phyloP scores from a whole-genome alignment of 495 filamentous ascomycete species.

The Penicillium tannophilum region DNA sequence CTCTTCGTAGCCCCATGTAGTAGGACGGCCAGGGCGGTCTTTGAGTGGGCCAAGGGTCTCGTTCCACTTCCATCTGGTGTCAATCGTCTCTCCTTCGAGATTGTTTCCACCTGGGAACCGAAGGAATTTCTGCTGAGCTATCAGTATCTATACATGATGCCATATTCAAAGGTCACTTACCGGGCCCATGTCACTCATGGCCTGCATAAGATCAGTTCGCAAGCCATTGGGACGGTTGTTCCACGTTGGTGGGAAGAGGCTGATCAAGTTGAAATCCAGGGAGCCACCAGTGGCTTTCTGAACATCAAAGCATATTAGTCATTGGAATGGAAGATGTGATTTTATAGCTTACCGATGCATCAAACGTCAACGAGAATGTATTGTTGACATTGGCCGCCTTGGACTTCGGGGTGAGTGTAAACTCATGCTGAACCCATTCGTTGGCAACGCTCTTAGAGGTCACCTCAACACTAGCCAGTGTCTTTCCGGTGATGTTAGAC shows the following conservation, averaged over 20 bases:
- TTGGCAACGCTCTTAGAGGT: constrained; percentile 28
- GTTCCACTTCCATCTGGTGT: constrained; percentile 66
- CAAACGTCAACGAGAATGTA: constrained; percentile 62
- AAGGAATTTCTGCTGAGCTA: constrained; percentile 53
- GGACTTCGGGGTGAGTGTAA: constrained; percentile 30
- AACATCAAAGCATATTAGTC: not conserved
- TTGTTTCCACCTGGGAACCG: constrained; percentile 71
- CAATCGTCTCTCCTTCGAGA: constrained; percentile 56
- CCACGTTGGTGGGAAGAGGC: constrained; percentile 68
- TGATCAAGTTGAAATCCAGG: constrained; percentile 68
- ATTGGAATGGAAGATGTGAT: not conserved
- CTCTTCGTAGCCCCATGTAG: constrained; percentile 62
- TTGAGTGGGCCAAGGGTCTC: constrained; percentile 66
- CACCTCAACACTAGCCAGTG: constrained; percentile 33
- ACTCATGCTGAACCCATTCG: constrained; percentile 39
- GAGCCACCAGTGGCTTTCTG: constrained; percentile 46
- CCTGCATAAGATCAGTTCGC: constrained; percentile 60
- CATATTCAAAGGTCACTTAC: constrained; percentile 14
- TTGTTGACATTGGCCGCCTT: constrained; percentile 63
- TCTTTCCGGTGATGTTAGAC: constrained; percentile 29
- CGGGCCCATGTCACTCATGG: constrained; percentile 50
- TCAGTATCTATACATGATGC: not conserved
- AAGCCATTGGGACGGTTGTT: constrained; percentile 61
- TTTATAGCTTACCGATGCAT: constrained; percentile 41
- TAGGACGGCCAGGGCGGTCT: constrained; percentile 61